Percentiles rank a stretch among this genome's conserved stretches.
Conservation (phyloP, 345 rosid genomes). For the Dovyalis caffra region DNA sequence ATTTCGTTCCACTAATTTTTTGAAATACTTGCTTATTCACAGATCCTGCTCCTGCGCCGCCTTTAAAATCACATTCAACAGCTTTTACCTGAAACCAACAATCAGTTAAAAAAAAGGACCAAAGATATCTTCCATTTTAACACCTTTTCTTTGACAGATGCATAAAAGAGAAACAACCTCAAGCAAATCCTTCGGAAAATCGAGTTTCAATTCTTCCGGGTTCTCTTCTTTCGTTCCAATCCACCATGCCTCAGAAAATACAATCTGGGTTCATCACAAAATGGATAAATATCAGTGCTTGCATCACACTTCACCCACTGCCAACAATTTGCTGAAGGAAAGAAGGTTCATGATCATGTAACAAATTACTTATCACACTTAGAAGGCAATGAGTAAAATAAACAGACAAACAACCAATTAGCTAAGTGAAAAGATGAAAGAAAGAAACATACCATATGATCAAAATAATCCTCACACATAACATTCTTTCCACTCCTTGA, state of each 20-base stretch:
- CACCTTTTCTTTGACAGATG: not conserved
- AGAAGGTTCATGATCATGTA: no score
- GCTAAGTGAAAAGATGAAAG: not conserved
- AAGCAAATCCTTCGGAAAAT: constrained; percentile 67
- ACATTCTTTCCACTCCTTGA: constrained; percentile 83
- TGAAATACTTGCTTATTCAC: constrained; percentile 30
- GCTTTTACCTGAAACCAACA: constrained; percentile 48
- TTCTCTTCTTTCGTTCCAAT: constrained; percentile 88
- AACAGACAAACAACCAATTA: not conserved
- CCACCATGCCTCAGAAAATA: constrained; percentile 96
- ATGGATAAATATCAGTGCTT: not conserved
- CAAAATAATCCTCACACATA: constrained; percentile 65
- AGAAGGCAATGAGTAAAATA: not conserved
- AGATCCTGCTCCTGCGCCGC: constrained; percentile 63
- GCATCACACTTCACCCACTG: no score
- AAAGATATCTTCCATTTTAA: constrained; percentile 1
- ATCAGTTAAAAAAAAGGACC: not conserved
- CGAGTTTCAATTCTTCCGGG: constrained; percentile 71
- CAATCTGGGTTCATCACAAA: constrained; percentile 52
- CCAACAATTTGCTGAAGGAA: no score
- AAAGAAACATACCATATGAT: constrained; percentile 48
- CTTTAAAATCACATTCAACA: constrained; percentile 60
- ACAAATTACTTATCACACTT: not conserved
- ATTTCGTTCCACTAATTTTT: constrained; percentile 35
- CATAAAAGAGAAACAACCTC: constrained; percentile 45